These are phyloP conservation scores for Pseudogymnoascus sp. DNA, from an alignment of 2,329 filamentous ascomycete genomes.

Conservation along the genomic window DNA sequence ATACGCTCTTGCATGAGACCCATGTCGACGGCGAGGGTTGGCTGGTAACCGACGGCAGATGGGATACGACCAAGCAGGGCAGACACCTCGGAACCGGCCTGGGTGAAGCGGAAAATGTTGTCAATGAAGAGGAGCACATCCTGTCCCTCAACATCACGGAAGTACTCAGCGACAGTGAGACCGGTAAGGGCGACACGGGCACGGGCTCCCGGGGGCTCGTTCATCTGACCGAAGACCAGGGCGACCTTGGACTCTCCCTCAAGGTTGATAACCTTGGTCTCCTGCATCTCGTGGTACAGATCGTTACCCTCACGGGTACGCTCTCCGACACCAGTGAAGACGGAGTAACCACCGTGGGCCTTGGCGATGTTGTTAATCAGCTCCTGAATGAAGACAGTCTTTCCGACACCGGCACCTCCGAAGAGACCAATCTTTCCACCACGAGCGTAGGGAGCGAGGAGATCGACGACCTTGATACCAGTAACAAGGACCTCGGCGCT, in stretches of 20 bases:
- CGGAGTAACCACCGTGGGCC: constrained; percentile 99
- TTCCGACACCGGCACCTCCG: constrained; percentile 99
- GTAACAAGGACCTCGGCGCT: constrained; percentile 93
- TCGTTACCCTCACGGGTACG: constrained; percentile 99
- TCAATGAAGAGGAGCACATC: constrained; percentile 99
- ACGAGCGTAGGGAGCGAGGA: constrained; percentile 98
- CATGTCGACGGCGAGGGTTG: constrained; percentile 97
- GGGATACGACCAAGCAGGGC: constrained; percentile 98
- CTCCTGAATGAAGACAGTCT: constrained; percentile 99
- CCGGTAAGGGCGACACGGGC: constrained; percentile 98
- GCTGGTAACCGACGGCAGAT: constrained; percentile 99
- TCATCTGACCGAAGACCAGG: constrained; percentile 99
- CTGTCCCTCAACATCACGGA: constrained; percentile 69
- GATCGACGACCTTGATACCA: constrained; percentile 99
- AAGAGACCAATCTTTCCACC: constrained; percentile 99
- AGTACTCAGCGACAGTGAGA: constrained; percentile 73
- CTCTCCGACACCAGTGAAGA: constrained; percentile 99
- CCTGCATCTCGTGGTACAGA: constrained; percentile 99
- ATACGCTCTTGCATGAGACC: constrained; percentile 99
- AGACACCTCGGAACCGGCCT: constrained; percentile 99
- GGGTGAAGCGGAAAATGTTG: constrained; percentile 99
- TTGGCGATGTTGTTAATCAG: constrained; percentile 99
- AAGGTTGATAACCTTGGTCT: constrained; percentile 98
- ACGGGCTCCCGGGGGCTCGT: constrained; percentile 99
- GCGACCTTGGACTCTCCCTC: constrained; percentile 99